Evolutionary conservation across 176 grass and related monocot species (phyloP), one percentile per base, ranked within the genome.

Genomic region (Dactylis glomerata): DNA sequence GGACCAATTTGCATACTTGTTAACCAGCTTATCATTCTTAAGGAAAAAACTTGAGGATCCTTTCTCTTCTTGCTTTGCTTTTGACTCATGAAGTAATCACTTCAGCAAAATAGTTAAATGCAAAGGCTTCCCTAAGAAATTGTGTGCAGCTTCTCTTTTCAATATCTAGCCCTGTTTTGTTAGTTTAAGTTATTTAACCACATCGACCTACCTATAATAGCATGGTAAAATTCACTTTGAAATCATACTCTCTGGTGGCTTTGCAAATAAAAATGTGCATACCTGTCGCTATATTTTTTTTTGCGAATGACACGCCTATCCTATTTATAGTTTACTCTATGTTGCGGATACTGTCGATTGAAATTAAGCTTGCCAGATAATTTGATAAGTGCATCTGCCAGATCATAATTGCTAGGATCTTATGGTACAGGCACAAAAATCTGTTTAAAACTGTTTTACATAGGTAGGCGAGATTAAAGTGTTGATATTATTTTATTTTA

Each of bases 401-500:
- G 65, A 7, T 73, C 26, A 75, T 64, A 75, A 84, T 56, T 65
- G 22, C 56, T 87, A 46, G 54, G 79, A 54, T n/a, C 40, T 83
- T 10, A 52, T 52, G 42, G 10, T 65, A 26, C 20, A 23, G 28
- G 47, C 16, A 79, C 27, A 65, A 56, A 14, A 27, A 33, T 65
- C 72, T 26, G 28, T 75, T 75, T 82, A 67, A 34, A 42, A 73
- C 31, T 37, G 37, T 28, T 14, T 24, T 47, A 50, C 24, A 33
- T 75, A 24, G 19, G 12, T 75, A 66, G 33, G 13, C 37, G 41
- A 72, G 40, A 16, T 49, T 22, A 30, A 73, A 63, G 15, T 63
- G 26, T 78, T 12, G 19, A 68, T 63, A 64, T 72, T 72, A 16
- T 72, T 42, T 72, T 72, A 45, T 27, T 15, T 72, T 71, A 23